phyloP scores from a whole-genome alignment of 306 rosid genomes.

The Hylodesmum podocarpum region DNA sequence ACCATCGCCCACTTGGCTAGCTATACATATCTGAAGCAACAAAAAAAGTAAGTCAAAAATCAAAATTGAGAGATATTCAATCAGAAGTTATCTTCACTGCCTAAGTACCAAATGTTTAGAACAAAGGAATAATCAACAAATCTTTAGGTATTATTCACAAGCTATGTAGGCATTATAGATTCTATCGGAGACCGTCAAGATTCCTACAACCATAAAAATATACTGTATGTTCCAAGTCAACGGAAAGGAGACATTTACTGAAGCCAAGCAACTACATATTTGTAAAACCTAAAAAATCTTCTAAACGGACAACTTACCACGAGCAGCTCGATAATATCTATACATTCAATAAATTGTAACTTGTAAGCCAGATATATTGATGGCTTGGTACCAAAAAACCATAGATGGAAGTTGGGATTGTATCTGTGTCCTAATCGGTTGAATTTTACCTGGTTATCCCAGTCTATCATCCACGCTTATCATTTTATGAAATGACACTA shows the following conservation, averaged over 20 bases:
- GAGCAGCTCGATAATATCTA: constrained; percentile 1
- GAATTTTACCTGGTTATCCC: neutral
- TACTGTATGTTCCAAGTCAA: neutral
- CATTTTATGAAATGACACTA: constrained; percentile 3
- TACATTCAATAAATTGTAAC: neutral
- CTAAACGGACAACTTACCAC: neutral
- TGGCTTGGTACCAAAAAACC: neutral
- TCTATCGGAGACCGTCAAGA: neutral
- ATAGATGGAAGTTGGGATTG: neutral
- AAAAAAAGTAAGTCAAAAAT: constrained; percentile 1
- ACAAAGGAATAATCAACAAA: neutral
- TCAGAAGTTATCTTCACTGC: neutral
- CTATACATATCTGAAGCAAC: constrained; percentile 69
- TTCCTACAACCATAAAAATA: neutral
- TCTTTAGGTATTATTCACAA: neutral
- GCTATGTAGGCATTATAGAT: neutral
- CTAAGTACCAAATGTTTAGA: neutral
- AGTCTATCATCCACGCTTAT: neutral
- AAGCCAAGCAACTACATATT: neutral
- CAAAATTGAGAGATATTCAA: neutral
- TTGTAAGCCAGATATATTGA: neutral
- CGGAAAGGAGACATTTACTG: constrained; percentile 7
- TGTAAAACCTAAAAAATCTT: neutral
- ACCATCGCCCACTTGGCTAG: constrained; percentile 45
- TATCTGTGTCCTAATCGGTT: neutral